Evolutionary conservation across 768 basidiomycete genomes (phyloP).

Genomic region (Lactarius hatsudake): DNA sequence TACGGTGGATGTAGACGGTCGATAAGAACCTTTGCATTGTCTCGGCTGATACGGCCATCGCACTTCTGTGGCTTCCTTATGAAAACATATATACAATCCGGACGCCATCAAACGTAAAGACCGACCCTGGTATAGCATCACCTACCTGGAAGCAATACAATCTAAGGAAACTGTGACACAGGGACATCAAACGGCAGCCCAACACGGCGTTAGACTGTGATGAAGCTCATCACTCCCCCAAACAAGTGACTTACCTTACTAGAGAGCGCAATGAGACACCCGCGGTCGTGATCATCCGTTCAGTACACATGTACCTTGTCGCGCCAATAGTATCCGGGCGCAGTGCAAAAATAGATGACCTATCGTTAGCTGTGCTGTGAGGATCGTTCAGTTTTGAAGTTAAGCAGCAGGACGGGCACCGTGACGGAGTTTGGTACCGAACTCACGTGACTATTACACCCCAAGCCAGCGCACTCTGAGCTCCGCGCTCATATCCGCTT

Average conservation of each 20-base stretch:
- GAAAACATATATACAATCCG: background rate
- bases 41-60: background rate
- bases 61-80: background rate
- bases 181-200: background rate
- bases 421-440: background rate
- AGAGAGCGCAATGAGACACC: background rate
- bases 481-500: background rate
- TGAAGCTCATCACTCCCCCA: background rate
- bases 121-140: background rate
- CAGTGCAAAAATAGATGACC: background rate
- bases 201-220: background rate
- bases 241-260: background rate
- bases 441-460: background rate
- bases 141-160: background rate
- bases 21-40: background rate
- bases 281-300: background rate
- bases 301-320: background rate
- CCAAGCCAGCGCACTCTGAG: background rate
- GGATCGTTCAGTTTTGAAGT: background rate
- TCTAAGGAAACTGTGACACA: background rate
- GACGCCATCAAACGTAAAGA: background rate
- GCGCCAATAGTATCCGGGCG: background rate
- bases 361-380: background rate
- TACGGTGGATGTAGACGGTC: background rate
- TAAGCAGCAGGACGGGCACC: background rate